Evolutionary conservation across 1,284 basidiomycete genomes (phyloP), one percentile per base, ranked within the genome.

Genomic region (Ustilago loliicola): DNA sequence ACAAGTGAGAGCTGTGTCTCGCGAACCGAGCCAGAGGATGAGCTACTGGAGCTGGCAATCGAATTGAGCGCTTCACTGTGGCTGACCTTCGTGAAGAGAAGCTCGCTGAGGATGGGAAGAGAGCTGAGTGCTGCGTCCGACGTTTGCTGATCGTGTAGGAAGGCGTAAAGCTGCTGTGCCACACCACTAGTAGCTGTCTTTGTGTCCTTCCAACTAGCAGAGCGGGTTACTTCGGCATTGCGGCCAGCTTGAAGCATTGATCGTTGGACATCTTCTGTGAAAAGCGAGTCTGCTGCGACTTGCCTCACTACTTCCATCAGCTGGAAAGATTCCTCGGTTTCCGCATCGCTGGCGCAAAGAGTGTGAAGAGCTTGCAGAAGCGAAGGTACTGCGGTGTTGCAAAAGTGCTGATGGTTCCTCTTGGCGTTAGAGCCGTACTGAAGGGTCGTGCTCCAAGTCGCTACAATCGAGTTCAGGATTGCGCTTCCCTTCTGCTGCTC

Each of bases 361-460:
- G 63, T 48, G 11, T 52, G 42, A 1, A 76, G 58, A 19, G 75
- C 61, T 5, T 51, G 40, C 15, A 72, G 9, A 19, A 66, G 76
- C 11, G 79, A 54, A 1, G 62, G 53, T 1, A 82, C 38, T 10
- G 67, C 61, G 25, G 42, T 61, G 27, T 11, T 54, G 40, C 72
- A 53, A 58, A 82, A 80, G 45, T 72, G 69, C 34, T 79, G 78
- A 48, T 72, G 64, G 21, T 79, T 80, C 36, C 80, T 76, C 53
- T 80, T 81, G 40, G 72, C 75, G 21, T 83, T 83, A 1, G 66
- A 54, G 19, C 81, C 81, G 21, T 80, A 78, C 53, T 74, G 75
- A 2, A 83, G 50, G 0, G 78, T 65, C 1, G 66, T 71, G 0
- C 42, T 51, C 80, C 80, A 83, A 17, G 61, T 66, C 0, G 50